Percentiles rank a stretch among this genome's conserved stretches.
These are phyloP conservation scores for Ophiostoma tasmaniense DNA, from an alignment of 2,329 filamentous ascomycete species.

Conservation along the genomic window DNA sequence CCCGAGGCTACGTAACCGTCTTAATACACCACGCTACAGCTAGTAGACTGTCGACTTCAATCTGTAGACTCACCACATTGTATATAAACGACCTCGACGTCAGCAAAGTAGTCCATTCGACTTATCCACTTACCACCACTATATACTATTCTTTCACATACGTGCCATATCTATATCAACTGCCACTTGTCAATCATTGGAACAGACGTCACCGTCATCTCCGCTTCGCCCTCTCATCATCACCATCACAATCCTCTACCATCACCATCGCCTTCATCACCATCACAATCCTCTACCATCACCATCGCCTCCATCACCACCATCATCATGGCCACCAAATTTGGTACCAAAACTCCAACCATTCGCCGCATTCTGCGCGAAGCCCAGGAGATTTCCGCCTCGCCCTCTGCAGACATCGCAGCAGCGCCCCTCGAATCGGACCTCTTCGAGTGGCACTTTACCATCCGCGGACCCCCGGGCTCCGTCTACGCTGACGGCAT, in stretches of 20 bases:
- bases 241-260: background rate
- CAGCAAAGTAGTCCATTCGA: background rate
- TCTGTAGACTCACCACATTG: background rate
- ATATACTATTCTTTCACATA: no score
- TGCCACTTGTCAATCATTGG: background rate
- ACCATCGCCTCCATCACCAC: background rate
- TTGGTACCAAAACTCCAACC: constrained; percentile 69
- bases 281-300: background rate
- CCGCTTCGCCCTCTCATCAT: background rate
- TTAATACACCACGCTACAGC: background rate
- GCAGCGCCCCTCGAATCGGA: constrained; percentile 80
- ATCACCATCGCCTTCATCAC: background rate
- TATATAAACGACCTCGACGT: background rate
- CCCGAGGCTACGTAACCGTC: background rate
- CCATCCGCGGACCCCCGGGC: constrained; percentile 76
- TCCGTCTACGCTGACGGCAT: constrained; percentile 73
- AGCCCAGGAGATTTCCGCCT: constrained; percentile 72
- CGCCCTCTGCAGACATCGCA: constrained; percentile 76
- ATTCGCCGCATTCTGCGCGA: constrained; percentile 86
- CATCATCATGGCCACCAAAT: background rate
- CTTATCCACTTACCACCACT: background rate
- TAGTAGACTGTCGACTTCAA: background rate
- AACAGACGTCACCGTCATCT: background rate
- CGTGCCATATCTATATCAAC: background rate
- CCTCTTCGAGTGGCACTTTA: constrained; percentile 99